Percentiles rank a stretch among this genome's conserved stretches.
Conservation (phyloP, 2,329 filamentous ascomycete genomes). For the Talaromyces sp. region DNA sequence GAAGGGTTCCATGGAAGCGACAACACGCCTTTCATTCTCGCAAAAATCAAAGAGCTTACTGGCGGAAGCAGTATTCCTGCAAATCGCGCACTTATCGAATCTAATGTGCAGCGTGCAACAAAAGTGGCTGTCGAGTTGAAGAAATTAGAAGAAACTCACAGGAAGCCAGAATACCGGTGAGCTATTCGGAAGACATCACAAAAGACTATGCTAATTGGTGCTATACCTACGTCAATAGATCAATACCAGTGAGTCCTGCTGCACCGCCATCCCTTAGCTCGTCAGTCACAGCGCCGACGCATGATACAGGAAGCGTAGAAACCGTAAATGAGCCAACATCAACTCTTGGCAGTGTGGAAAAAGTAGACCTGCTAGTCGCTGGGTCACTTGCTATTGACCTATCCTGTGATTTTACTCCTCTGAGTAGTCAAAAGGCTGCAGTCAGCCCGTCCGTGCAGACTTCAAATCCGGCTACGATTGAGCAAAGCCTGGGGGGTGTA, state of each 20-base stretch:
- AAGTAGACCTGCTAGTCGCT: conserved; percentile 73
- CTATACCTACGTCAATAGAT: conserved; percentile 32
- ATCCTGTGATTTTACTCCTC: conserved; percentile 70
- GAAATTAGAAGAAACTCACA: conserved; percentile 48
- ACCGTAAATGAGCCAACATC: conserved; percentile 1
- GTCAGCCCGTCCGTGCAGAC: conserved; percentile 58
- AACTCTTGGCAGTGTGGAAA: conserved; percentile 22
- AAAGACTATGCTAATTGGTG: conserved; percentile 34
- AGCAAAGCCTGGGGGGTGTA: conserved; percentile 82
- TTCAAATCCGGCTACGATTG: conserved; percentile 80
- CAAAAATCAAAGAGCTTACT: conserved; percentile 74
- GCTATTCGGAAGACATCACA: conserved; percentile 28
- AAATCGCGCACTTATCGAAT: conserved; percentile 67
- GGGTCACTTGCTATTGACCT: conserved; percentile 88
- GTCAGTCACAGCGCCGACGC: conserved; percentile 23
- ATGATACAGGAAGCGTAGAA: conserved; percentile 9
- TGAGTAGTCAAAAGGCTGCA: conserved; percentile 34
- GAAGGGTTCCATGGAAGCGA: conserved; percentile 67
- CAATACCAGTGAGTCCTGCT: conserved; percentile 32
- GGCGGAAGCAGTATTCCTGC: conserved; percentile 67
- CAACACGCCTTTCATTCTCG: conserved; percentile 81
- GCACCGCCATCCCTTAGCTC: conserved; percentile 23
- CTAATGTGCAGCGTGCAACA: conserved; percentile 64
- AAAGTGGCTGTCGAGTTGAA: conserved; percentile 62
- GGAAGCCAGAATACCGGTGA: conserved; percentile 36